Conservation (phyloP, 768 basidiomycete genomes). For the Tricholoma matsutake region DNA sequence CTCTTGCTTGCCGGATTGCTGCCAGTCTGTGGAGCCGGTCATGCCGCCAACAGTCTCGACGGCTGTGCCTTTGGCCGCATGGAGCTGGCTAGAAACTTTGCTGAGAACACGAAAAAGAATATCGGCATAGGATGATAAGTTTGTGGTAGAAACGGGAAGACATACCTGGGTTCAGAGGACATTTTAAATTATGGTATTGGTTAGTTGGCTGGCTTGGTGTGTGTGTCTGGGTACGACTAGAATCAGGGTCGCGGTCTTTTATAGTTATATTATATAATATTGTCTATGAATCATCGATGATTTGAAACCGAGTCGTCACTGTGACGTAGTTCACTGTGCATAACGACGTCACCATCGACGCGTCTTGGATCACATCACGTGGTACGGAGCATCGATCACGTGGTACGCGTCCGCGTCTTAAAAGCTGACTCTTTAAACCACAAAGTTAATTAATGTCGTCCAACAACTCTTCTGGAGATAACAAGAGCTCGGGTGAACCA, state of each 20-base stretch:
- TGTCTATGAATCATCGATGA: too few relatives aligned
- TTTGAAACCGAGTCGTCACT: background rate
- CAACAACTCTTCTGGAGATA: slow-evolving; percentile 11
- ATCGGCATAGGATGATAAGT: background rate
- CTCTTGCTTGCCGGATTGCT: slow-evolving; percentile 40
- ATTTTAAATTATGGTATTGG: background rate
- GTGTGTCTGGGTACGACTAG: background rate
- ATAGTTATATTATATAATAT: too few relatives aligned
- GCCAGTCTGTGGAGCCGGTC: slow-evolving; percentile 38
- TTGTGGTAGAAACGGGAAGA: background rate
- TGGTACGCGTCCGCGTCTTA: background rate
- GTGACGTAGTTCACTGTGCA: too few relatives aligned
- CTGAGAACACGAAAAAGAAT: background rate
- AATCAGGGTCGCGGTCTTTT: background rate
- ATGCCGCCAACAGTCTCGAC: slow-evolving; percentile 38
- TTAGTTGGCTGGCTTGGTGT: background rate
- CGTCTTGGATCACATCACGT: background rate
- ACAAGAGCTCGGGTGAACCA: slow-evolving; percentile 27
- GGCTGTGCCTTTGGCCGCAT: slow-evolving; percentile 35
- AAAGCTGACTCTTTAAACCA: background rate
- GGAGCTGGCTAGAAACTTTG: slow-evolving; percentile 21
- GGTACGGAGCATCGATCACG: background rate
- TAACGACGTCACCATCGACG: too few relatives aligned
- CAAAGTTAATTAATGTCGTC: slow-evolving; percentile 10
- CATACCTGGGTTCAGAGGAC: background rate